Evolutionary conservation across 2,329 filamentous ascomycete species (phyloP).

Genomic region (Cladosporium cucumerinum): DNA sequence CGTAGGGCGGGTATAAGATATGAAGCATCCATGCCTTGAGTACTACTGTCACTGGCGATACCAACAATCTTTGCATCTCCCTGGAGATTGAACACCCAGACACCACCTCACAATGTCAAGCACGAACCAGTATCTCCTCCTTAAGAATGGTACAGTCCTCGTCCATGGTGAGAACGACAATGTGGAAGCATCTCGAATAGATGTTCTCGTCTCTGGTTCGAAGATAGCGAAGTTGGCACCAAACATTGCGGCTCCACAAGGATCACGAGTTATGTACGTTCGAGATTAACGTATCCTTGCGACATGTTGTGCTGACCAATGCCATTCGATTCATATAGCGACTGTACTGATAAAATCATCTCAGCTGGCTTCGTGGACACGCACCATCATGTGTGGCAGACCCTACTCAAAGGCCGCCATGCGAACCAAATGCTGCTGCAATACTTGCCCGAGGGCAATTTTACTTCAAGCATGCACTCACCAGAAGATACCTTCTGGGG

Average conservation of each 20-base stretch:
- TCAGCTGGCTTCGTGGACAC: conserved; percentile 46
- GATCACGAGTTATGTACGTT: conserved; percentile 30
- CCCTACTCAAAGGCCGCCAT: conserved; percentile 39
- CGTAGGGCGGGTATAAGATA: neutral
- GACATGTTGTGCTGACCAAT: neutral
- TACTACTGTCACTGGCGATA: neutral
- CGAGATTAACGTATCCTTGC: neutral
- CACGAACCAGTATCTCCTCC: conserved; percentile 21
- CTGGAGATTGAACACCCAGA: neutral
- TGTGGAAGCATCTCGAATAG: conserved; percentile 32
- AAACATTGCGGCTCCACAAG: conserved; percentile 23
- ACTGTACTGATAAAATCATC: conserved; percentile 41
- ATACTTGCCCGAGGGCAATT: conserved; percentile 43
- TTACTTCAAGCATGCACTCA: conserved; percentile 36
- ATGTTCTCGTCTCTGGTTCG: conserved; percentile 35
- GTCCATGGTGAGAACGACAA: conserved; percentile 35
- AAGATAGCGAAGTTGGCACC: conserved; percentile 35
- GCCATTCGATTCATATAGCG: conserved; percentile 14
- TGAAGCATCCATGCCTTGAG: neutral
- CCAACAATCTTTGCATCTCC: neutral
- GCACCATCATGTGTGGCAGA: conserved; percentile 48
- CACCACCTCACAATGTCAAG: neutral
- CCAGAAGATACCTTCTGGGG: conserved; percentile 48
- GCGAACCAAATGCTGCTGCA: conserved; percentile 42
- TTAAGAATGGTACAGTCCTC: conserved; percentile 39